phyloP scores from a whole-genome alignment of 169 alveolate genomes.

The Toxoplasma gondii region DNA sequence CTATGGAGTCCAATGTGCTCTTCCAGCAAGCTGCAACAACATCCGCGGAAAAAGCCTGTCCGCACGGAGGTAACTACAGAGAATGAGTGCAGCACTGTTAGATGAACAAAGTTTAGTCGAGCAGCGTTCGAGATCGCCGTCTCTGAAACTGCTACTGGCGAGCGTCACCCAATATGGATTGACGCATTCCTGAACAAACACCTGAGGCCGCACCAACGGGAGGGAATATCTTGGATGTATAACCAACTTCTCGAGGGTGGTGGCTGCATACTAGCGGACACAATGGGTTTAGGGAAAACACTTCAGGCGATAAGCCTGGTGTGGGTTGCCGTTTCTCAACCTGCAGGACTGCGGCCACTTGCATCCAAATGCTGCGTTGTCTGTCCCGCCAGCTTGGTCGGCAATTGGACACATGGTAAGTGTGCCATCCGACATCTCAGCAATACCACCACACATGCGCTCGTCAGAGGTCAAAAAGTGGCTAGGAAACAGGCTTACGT shows the following conservation, averaged over 20 bases:
- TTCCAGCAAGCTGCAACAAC: background rate
- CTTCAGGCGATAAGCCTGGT: constrained; percentile 43
- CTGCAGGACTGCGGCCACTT: constrained; percentile 1
- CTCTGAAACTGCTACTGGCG: background rate
- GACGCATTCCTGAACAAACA: constrained; percentile 12
- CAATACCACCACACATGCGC: background rate
- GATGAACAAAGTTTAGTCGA: background rate
- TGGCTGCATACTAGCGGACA: constrained; percentile 53
- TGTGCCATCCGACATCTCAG: background rate
- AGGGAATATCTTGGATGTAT: constrained; percentile 48
- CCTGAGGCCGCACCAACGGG: constrained; percentile 46
- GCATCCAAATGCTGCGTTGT: constrained; percentile 37
- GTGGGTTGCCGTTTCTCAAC: background rate
- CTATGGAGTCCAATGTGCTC: background rate
- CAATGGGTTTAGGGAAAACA: constrained; percentile 62
- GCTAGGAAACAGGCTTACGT: constrained; percentile 34
- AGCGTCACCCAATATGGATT: background rate
- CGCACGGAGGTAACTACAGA: background rate
- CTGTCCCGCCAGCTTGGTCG: constrained; percentile 57
- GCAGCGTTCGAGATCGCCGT: constrained; percentile 20
- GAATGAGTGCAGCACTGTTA: background rate
- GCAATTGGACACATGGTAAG: constrained; percentile 43
- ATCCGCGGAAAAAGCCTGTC: background rate
- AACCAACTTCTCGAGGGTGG: constrained; percentile 14
- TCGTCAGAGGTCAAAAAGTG: constrained; percentile 47